phyloP scores from a whole-genome alignment of 2,329 filamentous ascomycete genomes.

The Fusarium sp. region DNA sequence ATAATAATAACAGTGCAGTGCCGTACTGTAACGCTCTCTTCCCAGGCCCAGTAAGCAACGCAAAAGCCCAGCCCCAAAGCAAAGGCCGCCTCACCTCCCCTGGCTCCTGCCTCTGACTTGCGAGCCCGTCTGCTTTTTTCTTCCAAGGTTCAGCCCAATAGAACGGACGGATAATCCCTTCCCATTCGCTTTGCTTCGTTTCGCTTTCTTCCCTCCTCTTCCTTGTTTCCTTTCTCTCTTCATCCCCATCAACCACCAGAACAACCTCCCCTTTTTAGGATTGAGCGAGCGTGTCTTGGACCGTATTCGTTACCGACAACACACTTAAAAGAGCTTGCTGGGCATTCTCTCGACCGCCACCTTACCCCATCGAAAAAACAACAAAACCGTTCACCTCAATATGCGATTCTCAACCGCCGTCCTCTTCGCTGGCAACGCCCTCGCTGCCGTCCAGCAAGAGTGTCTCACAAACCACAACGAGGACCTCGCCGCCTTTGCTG shows the following conservation, averaged over 20 bases:
- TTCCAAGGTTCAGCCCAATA: constrained; percentile 34
- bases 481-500: constrained; percentile 54
- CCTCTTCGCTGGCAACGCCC: constrained; percentile 50
- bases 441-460: constrained; percentile 48
- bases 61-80: constrained; percentile 34
- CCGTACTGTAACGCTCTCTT: constrained; percentile 5
- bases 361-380: not conserved
- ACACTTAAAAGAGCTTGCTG: constrained; percentile 34
- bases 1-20: constrained; percentile 20
- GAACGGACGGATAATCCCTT: constrained; percentile 38
- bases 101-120: constrained; percentile 28
- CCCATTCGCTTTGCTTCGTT: constrained; percentile 33
- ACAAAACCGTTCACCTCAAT: constrained; percentile 14
- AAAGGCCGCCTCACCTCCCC: constrained; percentile 37
- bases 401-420: constrained; percentile 51
- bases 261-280: constrained; percentile 23
- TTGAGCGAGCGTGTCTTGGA: constrained; percentile 35
- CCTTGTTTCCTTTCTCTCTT: constrained; percentile 26
- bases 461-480: constrained; percentile 55
- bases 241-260: constrained; percentile 23
- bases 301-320: constrained; percentile 28
- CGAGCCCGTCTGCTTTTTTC: constrained; percentile 8
- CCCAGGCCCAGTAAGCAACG: constrained; percentile 14
- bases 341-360: constrained; percentile 34
- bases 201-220: constrained; percentile 14